Evolutionary conservation across 768 basidiomycete species (phyloP), one percentile per base, ranked within the genome.

Genomic region (Butyriboletus loyo): DNA sequence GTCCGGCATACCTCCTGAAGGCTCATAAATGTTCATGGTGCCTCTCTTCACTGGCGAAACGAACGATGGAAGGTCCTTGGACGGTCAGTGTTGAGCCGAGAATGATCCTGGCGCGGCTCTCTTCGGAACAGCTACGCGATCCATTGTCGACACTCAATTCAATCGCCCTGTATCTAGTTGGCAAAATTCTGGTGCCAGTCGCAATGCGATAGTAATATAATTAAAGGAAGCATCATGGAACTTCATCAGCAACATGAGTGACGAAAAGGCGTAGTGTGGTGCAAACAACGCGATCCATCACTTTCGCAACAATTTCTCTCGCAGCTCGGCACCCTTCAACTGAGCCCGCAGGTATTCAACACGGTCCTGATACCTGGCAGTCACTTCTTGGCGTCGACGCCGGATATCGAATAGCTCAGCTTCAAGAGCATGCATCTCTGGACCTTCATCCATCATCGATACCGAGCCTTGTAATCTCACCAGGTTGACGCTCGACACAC

Each of bases 301-400:
- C 66, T 79, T 85, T 65, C 80, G 82, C 74, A 87, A 58, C 59
- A 92, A 70, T 66, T 89, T 89, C 73, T 92, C 91, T 56, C 87
- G 87, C 62, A 92, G 66, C 71, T 91, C 86, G 2, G 89, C 90
- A 19, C 87, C 86, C 71, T 90, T 91, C 64, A 92, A 65, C 70
- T 87, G 86, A 34, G 90, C 90, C 32, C 86, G 81, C 59, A 92
- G 72, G 65, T 88, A 92, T 56, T 90, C 89, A 63, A 92, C 66
- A 42, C 89, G 83, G 31, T 79, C 79, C 50, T 87, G 85, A 61
- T 92, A 92, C 58, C 89, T 79, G 57, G 72, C 74, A 31, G 77
- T 78, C 28, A 92, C 87, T 61, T 90, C 89, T 49, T 80, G 83
- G 34, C 87, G 74, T 56, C 87, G 77, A 55, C 80, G 67, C 49